Conservation (phyloP, 441 rosid species). For the Jatropha podagrica region DNA sequence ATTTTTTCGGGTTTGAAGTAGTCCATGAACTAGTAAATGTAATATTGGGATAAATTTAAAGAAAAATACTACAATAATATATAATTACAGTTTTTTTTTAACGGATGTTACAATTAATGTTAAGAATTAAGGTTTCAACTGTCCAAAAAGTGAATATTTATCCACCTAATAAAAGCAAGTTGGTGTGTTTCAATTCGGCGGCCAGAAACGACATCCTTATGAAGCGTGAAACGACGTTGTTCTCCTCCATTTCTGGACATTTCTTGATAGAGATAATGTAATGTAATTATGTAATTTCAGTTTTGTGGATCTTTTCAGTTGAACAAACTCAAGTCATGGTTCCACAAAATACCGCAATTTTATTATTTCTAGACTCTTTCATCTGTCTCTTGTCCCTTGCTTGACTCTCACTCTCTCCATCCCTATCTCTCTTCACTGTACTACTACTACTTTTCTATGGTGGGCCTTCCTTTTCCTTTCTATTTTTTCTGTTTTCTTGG, state of each 20-base stretch:
- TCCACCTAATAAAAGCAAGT: neutral
- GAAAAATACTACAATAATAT: too few relatives aligned
- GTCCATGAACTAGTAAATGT: too few relatives aligned
- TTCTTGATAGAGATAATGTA: neutral
- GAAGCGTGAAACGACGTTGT: slow-evolving; percentile 12
- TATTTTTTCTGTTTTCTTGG: slow-evolving; percentile 12
- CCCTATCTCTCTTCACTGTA: slow-evolving; percentile 19
- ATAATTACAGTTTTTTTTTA: too few relatives aligned
- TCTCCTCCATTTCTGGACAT: neutral
- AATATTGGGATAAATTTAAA: too few relatives aligned
- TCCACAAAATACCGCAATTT: neutral
- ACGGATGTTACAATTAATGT: too few relatives aligned
- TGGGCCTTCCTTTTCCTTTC: slow-evolving; percentile 16
- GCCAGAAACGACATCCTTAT: slow-evolving; percentile 4
- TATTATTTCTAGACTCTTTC: too few relatives aligned
- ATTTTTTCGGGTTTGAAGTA: too few relatives aligned
- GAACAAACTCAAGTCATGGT: neutral
- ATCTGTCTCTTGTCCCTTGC: neutral
- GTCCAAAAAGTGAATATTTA: neutral
- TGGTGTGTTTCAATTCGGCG: neutral
- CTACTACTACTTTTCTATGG: slow-evolving; percentile 16
- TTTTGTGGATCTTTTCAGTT: neutral
- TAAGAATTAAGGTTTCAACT: too few relatives aligned
- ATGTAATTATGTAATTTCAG: too few relatives aligned
- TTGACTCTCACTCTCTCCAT: slow-evolving; percentile 9